These are phyloP conservation scores for Leptographium procerum DNA, from an alignment of 2,329 filamentous ascomycete genomes.

Conservation along the genomic window DNA sequence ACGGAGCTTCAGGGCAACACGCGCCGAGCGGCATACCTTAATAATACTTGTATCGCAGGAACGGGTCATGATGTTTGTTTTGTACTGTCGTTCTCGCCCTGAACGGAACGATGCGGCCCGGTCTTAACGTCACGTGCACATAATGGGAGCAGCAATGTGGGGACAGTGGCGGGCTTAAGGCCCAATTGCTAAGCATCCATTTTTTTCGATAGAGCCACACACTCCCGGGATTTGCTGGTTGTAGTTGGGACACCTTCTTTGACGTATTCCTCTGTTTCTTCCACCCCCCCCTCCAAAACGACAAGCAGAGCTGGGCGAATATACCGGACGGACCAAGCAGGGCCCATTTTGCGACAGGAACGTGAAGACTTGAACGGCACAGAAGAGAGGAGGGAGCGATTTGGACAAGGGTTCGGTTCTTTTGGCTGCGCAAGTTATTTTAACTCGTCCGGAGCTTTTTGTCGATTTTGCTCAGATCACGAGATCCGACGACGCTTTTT, in stretches of 20 bases:
- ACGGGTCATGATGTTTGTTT: not conserved
- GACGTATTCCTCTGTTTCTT: not conserved
- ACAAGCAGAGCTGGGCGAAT: not conserved
- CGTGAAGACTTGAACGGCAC: not conserved
- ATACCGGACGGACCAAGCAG: not conserved
- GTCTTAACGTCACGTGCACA: not conserved
- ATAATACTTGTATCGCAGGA: no score
- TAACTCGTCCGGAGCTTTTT: not conserved
- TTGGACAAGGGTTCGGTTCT: not conserved
- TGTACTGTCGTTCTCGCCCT: not conserved
- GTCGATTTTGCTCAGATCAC: not conserved
- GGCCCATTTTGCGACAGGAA: not conserved
- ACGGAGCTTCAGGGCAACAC: no score
- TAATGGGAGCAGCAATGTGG: not conserved
- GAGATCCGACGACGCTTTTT: not conserved
- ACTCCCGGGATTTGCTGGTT: not conserved
- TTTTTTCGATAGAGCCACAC: not conserved
- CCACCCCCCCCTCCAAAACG: not conserved
- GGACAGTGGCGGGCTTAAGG: not conserved
- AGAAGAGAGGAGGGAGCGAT: not conserved
- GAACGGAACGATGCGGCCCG: not conserved
- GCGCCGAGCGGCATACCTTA: no score
- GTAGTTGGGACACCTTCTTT: not conserved
- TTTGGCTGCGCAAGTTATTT: not conserved
- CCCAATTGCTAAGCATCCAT: constrained; percentile 2